Evolutionary conservation across 192 early-diverging fungal genomes (phyloP), one percentile per base, ranked within the genome.

Genomic region (Chytriomyces confervae): DNA sequence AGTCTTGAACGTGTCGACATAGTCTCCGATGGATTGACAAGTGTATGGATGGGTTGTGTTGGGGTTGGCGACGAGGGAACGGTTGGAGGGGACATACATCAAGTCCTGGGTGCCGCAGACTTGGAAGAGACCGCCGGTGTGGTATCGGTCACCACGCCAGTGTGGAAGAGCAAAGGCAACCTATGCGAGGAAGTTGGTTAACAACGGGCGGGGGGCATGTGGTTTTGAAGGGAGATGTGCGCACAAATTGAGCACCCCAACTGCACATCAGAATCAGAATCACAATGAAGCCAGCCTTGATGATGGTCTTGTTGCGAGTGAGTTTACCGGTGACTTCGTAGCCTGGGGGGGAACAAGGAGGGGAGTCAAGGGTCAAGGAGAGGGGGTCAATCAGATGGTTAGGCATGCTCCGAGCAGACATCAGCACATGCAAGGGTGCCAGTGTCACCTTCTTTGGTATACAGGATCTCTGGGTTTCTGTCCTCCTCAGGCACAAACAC

Each of bases 61-160:
- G 24, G 43, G 44, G 66, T 68, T 48, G 11, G 24, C 66, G 4
- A 43, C 66, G 66, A 57, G 53, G 53, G 53, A 57, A 20, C 20
- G 53, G 53, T 57, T 72, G 4, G 61, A 27, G 27, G 27, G 10
- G 36, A 50, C 50, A 44, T 62, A 74, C 8, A 9, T 44, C 24
- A 74, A 62, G 61, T 74, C 57, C 7, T 18, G 13, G 43, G 45
- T 48, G 18, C 72, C 72, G 45, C 72, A 74, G 72, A 74, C 62
- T 45, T 74, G 72, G 46, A 74, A 74, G 27, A 74, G 45, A 8
- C 72, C 72, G 13, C 72, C 72, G 45, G 44, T 45, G 61, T 74
- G 72, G 61, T 44, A 74, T 48, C 62, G 8, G 45, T 74, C 72
- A 45, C 72, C 72, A 45, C 72, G 23, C 72, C 72, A 45, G 72